Conservation (phyloP, 2,329 filamentous ascomycete species). For the Aspergillus sp. region DNA sequence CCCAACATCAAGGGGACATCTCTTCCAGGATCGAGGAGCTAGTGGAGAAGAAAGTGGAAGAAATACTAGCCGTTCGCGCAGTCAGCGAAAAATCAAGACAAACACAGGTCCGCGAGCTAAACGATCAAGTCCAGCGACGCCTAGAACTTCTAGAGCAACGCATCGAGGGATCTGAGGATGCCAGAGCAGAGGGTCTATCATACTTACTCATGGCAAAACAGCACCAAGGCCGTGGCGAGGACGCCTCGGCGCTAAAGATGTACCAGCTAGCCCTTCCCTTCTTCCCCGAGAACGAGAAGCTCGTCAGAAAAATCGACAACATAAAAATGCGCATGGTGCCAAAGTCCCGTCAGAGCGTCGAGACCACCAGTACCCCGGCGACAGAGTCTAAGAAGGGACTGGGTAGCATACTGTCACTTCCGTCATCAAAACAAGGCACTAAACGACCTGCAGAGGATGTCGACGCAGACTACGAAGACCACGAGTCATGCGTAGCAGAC, state of each 20-base stretch:
- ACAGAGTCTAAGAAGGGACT: slow-evolving; percentile 23
- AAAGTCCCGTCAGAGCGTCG: slow-evolving; percentile 20
- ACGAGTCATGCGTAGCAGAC: slow-evolving; percentile 25
- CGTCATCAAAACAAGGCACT: slow-evolving; percentile 23
- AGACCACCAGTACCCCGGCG: slow-evolving; percentile 13
- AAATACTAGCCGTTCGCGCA: slow-evolving; percentile 78
- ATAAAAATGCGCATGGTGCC: slow-evolving; percentile 52
- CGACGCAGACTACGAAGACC: slow-evolving; percentile 34
- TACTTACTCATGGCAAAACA: slow-evolving; percentile 89
- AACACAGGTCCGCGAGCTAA: slow-evolving; percentile 56
- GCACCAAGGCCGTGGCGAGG: slow-evolving; percentile 79
- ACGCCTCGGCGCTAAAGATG: slow-evolving; percentile 75
- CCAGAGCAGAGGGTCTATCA: slow-evolving; percentile 76
- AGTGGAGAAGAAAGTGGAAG: slow-evolving; percentile 86
- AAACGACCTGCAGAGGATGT: slow-evolving; percentile 31
- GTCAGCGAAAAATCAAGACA: slow-evolving; percentile 54
- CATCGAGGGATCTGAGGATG: slow-evolving; percentile 76
- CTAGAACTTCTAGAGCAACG: slow-evolving; percentile 82
- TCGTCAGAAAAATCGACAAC: slow-evolving; percentile 56
- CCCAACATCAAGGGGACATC: slow-evolving; percentile 51
- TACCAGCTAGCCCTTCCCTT: slow-evolving; percentile 81
- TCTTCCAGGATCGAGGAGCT: slow-evolving; percentile 83
- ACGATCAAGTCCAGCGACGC: slow-evolving; percentile 75
- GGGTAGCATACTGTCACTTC: slow-evolving; percentile 36
- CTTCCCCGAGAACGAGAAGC: slow-evolving; percentile 82